Evolutionary conservation across 768 basidiomycete species (phyloP).

Genomic region (Kwoniella dejecticola): DNA sequence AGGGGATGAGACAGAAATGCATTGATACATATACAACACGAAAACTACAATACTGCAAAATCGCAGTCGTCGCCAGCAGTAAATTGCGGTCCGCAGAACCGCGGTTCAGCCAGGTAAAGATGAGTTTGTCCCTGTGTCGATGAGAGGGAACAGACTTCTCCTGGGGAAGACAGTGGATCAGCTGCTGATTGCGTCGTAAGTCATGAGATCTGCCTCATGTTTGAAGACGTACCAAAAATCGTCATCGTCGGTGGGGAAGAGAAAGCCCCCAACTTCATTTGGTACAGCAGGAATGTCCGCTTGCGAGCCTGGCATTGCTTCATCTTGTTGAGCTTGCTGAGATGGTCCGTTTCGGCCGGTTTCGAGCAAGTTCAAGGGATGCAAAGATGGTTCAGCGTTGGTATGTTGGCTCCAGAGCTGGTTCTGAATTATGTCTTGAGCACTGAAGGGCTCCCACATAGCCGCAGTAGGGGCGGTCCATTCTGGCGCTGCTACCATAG

Average conservation of each 20-base stretch:
- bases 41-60: neutral
- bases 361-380: neutral
- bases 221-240: constrained; percentile 12
- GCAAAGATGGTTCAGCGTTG: neutral
- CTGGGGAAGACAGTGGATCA: neutral
- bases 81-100: neutral
- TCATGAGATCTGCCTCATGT: no score
- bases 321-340: neutral
- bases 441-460: constrained; percentile 2
- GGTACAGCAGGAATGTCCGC: neutral
- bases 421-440: constrained; percentile 15
- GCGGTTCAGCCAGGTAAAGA: neutral
- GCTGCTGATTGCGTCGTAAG: neutral
- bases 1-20: no score
- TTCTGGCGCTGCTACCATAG: neutral
- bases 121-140: neutral
- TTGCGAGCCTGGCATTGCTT: neutral
- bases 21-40: no score
- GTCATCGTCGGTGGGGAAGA: constrained; percentile 17
- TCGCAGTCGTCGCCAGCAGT: neutral
- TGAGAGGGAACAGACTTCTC: neutral
- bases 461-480: neutral
- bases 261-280: neutral
- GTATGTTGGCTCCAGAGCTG: constrained; percentile 7
- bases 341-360: neutral